Base-by-base conservation (phyloP, 441 rosid genomes). In the Aleurites moluccanus region DNA sequence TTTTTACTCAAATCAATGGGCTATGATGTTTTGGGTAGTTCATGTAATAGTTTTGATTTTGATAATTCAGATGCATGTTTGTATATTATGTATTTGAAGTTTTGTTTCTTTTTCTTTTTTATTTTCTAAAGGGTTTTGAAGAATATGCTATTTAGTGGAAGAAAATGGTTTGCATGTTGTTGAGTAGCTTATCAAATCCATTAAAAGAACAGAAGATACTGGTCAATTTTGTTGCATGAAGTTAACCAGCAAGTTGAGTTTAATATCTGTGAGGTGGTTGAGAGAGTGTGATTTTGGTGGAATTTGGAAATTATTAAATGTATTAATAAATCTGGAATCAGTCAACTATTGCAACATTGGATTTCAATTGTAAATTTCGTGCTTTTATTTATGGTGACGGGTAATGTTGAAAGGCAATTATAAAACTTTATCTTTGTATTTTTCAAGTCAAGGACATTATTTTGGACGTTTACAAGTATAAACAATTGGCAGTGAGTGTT, bases 11-110 rank as follows among this genome's bases (percentile, higher is more conserved):
- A 61, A 28, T 14, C 28, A 30, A 61, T 61, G 64, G 40, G 5
- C n/a, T 18, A 28, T 28, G 9, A n/a, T 28, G 40, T 1, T 64
- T 64, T 14, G 38, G 27, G 9, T 23, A 23, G 63, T 42, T 40
- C 64, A 27, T 53, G n/a, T 35, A 40, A 11, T 20, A 40, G 28
- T 30, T 49, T 10, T 73, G 47, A 9, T 59, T 42, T 47, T 3
- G 60, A 16, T 21, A 52, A 52, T 64, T 73, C 25, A 25, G 55
- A 25, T 53, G 71, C 64, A 64, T 73, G 64, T 73, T 73, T 65
- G 18, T 11, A 10, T 64, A 25, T 15, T 23, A 2, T 73, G 55
- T 10, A 30, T 62, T 61, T 30, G 38, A 64, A 73, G 63, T 18
- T 52, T 52, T 21, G 40, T 28, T 10, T 35, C 15, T 23, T 35